Evolutionary conservation across 345 rosid genomes (phyloP), one percentile per base, ranked within the genome.

Genomic region (Brassica carinata): DNA sequence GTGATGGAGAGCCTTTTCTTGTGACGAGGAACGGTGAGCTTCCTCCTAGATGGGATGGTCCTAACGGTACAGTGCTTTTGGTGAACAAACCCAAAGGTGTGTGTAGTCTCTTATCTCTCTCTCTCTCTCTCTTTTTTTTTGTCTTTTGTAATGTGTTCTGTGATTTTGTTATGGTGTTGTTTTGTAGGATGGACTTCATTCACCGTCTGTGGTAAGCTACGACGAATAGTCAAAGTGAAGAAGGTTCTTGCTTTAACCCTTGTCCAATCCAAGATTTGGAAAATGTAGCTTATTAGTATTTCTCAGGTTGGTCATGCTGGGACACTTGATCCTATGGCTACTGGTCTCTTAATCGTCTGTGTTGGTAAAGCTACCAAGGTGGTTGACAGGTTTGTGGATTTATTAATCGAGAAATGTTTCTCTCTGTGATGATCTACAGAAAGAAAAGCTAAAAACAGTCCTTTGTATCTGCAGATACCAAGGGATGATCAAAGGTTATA

Each of bases 291-390:
- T 17, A 59, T 45, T 7, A 67, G 80, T 40, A 7, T 33, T 43
- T 62, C 17, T 66, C 75, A 96, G 99, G 99, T 96, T 31, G 99
- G 97, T 73, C 98, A 93, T 85, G 98, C 98, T 83, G 99, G 98
- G 73, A 93, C 99, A 3, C 97, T 93, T 81, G 99, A 96, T 88
- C 99, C 99, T 55, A 92, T 93, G 98, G 98, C 99, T 81, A 90
- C 98, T 69, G 99, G 97, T 36, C 85, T 96, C 69, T 86, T 96
- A 79, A 96, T 96, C 51, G 94, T 96, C 48, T 95, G 97, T 70
- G 85, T 96, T 14, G 96, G 99, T 67, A 93, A 87, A 88, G 97
- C 98, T 67, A 96, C 97, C 17, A 96, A 96, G 81, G 78, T 92
- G 78, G 99, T 88, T 67, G 97, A 96, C 19, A 86, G 90, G 98